Conservation (phyloP, 2,329 filamentous ascomycete species). For the Cladophialophora immunda region DNA sequence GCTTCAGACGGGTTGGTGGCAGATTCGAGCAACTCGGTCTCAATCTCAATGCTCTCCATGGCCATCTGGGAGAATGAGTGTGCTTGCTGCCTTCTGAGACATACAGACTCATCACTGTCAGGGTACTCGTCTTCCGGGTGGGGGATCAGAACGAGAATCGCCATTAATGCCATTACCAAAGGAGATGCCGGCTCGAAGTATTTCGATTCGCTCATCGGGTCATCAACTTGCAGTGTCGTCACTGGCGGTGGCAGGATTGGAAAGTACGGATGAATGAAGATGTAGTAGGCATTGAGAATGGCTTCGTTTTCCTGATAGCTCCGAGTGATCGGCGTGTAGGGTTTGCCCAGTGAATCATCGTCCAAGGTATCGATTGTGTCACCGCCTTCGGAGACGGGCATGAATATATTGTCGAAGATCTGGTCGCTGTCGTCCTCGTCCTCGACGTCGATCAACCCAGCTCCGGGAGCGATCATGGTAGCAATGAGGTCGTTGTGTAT, state of each 20-base stretch:
- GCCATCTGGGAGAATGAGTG: constrained; percentile 21
- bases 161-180: constrained; percentile 23
- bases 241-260: constrained; percentile 24
- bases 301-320: constrained; percentile 11
- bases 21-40: constrained; percentile 25
- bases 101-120: constrained; percentile 13
- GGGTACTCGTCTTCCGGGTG: constrained; percentile 20
- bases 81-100: constrained; percentile 16
- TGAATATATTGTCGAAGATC: constrained; percentile 26
- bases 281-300: constrained; percentile 29
- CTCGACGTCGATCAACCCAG: constrained; percentile 20
- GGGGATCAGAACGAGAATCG: constrained; percentile 23
- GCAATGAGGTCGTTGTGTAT: constrained; percentile 24
- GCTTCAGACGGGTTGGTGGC: constrained; percentile 18
- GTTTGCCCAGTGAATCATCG: background rate
- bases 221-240: constrained; percentile 10
- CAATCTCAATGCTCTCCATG: constrained; percentile 24
- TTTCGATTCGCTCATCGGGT: constrained; percentile 12
- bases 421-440: constrained; percentile 21
- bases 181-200: constrained; percentile 24
- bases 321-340: constrained; percentile 3
- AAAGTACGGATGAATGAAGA: constrained; percentile 28
- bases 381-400: background rate
- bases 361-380: background rate
- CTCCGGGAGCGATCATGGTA: constrained; percentile 26